Evolutionary conservation across 176 grass and related monocot species (phyloP), one percentile per base, ranked within the genome.

Genomic region (Thinopyrum elongatum): DNA sequence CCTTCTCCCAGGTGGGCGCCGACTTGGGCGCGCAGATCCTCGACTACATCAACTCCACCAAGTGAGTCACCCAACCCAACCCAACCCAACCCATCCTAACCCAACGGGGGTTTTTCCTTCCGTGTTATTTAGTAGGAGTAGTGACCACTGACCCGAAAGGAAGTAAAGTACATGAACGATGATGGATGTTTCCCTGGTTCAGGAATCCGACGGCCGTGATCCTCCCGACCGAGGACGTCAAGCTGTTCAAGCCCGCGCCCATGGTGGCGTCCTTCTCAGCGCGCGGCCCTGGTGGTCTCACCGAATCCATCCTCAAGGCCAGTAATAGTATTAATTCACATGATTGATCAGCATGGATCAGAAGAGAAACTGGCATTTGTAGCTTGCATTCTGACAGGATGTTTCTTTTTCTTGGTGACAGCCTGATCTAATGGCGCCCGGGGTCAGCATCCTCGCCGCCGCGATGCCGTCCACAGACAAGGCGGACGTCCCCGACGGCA

Each of bases 371-470:
- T 27, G n/a, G 70, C 70, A 74, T 44, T 26, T 16, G 33, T 70
- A 71, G 4, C 19, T 36, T 38, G 8, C 19, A 70, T n/a, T 10
- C 67, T 70, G 67, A 38, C 5, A 47, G 41, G 41, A 42, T 42
- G 3, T 19, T 4, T 21, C 12, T 17, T 49, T 75, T 11, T 19
- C 28, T 22, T 11, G 76, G 26, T 49, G 79, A 69, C 90, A 98
- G 97, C 97, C 97, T 73, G 97, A 98, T 82, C 74, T 98, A 61
- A 98, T 95, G 97, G 97, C 94, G 41, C 97, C 97, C 3, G 97
- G 97, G 30, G 97, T 95, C 8, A 86, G 94, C 90, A 98, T 98
- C 84, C 82, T 98, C 33, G 94, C 97, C 3, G 82, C 97, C 23
- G 77, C 92, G 10, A 91, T 95, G 29, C 94, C 94, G 22, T 84